Conservation (phyloP, 2,329 filamentous ascomycete genomes). For the Thielaviopsis euricoi region DNA sequence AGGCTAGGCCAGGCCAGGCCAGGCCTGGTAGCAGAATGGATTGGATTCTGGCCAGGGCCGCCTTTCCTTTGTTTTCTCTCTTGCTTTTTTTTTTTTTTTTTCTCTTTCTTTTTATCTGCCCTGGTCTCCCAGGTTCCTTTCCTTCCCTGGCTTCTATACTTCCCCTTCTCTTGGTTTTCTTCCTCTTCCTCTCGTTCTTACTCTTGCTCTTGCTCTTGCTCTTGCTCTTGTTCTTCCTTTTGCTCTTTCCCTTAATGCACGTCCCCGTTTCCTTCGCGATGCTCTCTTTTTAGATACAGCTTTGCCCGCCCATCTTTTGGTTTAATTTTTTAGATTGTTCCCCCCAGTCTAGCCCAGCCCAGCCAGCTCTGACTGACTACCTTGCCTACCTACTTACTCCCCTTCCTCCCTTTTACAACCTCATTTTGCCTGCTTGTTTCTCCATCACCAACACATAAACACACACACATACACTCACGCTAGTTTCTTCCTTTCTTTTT, state of each 20-base stretch:
- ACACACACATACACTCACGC: too few species aligned
- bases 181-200: neutral
- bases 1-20: too few species aligned
- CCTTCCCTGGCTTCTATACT: neutral
- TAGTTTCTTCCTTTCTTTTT: too few species aligned
- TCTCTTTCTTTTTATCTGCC: neutral
- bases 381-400: too few species aligned
- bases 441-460: neutral
- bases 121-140: neutral
- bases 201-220: neutral
- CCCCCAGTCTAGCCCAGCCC: too few species aligned
- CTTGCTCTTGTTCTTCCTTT: neutral
- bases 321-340: too few species aligned
- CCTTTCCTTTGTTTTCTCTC: too few species aligned
- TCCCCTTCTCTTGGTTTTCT: neutral
- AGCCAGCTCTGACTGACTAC: neutral
- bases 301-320: conserved; percentile 2
- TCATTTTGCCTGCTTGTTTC: neutral
- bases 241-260: neutral
- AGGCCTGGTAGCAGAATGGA: too few species aligned
- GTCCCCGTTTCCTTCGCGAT: neutral
- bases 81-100: neutral
- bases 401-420: neutral
- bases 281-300: conserved; percentile 9
- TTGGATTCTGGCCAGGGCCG: too few species aligned